Base-by-base conservation (phyloP, 371 early-diverging fungal genomes). In the Saksenaea vasiformis region DNA sequence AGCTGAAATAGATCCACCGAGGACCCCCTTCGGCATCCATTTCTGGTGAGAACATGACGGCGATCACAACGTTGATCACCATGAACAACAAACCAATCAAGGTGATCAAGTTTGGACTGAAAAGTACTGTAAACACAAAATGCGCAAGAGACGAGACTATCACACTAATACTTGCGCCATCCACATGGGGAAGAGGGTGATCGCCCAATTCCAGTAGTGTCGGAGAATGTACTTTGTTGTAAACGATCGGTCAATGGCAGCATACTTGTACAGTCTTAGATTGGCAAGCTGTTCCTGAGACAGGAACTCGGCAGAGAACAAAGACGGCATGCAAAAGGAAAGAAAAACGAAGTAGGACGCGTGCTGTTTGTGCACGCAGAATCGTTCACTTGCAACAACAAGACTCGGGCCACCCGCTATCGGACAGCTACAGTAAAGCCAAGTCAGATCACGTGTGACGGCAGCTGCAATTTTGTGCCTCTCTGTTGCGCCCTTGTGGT, bases 61-160 rank as follows among this genome's bases (percentile, higher is more conserved):
- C 87, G 78, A 71, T 86, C 62, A 82, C 65, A 36, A 97, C 76
- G 76, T 95, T 94, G 54, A 88, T 67, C 14, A 96, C 68, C 70
- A 95, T 93, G 67, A 93, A 96, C 55, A 89, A 71, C 58, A 98
- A 87, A 19, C 99, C 99, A 58, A 90, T 85, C 58, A 99, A 82
- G 13, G 99, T 99, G 66, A 99, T 97, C 65, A 95, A 73, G 77
- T 99, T 99, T 53, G 99, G 99, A 5, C 97, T 96, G 65, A 38
- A 38, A 22, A 35, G 35, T 17, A 35, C 43, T 31, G 17, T 3
- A 62, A 47, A 56, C 17, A 19, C 47, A 26, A n/a, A 27, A 54
- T 17, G 37, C 13, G 8, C 51, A 36, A 43, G 11, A 13, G n/a
- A 22, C 17, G 1, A 14, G 34, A n/a, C 13, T 10, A 39, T 13